Base-by-base conservation (phyloP, 1,284 basidiomycete genomes). In the Ceratobasidium sp. region DNA sequence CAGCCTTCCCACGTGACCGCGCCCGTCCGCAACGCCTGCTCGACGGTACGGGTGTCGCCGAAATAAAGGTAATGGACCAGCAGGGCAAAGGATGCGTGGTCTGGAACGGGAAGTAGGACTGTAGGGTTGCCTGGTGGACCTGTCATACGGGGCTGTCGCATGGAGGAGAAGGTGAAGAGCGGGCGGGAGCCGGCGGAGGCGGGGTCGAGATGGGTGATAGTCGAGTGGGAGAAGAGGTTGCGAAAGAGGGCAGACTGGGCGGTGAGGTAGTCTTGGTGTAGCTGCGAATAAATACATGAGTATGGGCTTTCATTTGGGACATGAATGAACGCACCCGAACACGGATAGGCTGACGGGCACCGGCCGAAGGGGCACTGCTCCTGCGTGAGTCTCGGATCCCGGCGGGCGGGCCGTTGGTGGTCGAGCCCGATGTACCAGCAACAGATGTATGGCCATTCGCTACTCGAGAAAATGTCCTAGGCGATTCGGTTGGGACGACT, bases 41-140 rank as follows among this genome's bases (percentile, higher is more conserved):
- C 86, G 78, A 94, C 90, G 75, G 85, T 85, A 53, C 83, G 81
- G 19, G 88, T 89, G 65, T 86, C 84, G 41, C 91, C 92, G 80
- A 91, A 92, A 82, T 94, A 93, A 86, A 93, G 90, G 88, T 91
- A 94, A 79, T 92, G 89, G 76, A 92, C 83, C 78, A 94, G 86
- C 29, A 90, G 84, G 53, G 89, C 89, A 81, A 94, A 88, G 11
- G 91, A 93, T 0, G 86, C 82, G 0, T 91, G 89, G 80, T 94
- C 91, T 17, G 92, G 93, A 9, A 94, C 86, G n/a, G 93, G 93
- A 31, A 94, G 88, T 79, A 88, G 89, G 72, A 94, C 82, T 77
- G 87, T 85, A 2, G 93, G 91, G 77, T 83, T 4, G 87, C 84
- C 31, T 29, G 88, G 89, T 1, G 29, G 80, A 79, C 75, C 83